Base-by-base conservation (phyloP, 352 stramenopile genomes). In the Globisporangium nunn region DNA sequence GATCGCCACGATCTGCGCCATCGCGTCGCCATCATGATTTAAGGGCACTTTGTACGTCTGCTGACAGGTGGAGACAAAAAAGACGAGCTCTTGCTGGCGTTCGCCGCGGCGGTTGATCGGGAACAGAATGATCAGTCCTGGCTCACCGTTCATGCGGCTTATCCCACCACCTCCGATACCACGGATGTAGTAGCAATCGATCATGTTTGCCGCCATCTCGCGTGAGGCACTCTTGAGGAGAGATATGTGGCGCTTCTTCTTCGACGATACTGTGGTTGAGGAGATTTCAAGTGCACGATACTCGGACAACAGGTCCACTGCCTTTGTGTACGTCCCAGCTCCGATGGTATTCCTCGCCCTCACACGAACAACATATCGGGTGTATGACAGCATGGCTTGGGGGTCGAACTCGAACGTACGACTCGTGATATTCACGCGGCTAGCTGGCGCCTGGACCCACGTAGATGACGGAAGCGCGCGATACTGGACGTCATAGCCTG, bases 171-270 rank as follows among this genome's bases (percentile, higher is more conserved):
- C 63, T 2, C 67, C 78, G 18, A 80, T 74, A 23, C 79, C 63
- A 18, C 82, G 66, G 47, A 88, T 53, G 59, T 92, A 95, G 62
- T 86, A 77, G 17, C 58, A 68, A 37, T 92, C 82, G 11, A 61
- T 51, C 2, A 40, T 47, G 51, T 90, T 89, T 0, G 69, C 85
- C 17, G 68, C 62, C 17, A 48, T 35, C 3, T 67, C 52, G 10
- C 70, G 66, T 17, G 56, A 47, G 17, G 78, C 81, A 31, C 53
- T 64, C 43, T 63, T 52, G 3, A 74, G 54, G 7, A 57, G 41
- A 23, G 12, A 43, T 1, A 44, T 28, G 11, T 30, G 33, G 4
- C 11, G 46, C 5, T 1, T 39, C 12, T 17, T 40, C 35, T 17
- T 40, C 35, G 7, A 11, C 12, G 17, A 12, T 1, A 6, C 14